phyloP scores from a whole-genome alignment of 345 rosid genomes.

The Rhizophora mangle region DNA sequence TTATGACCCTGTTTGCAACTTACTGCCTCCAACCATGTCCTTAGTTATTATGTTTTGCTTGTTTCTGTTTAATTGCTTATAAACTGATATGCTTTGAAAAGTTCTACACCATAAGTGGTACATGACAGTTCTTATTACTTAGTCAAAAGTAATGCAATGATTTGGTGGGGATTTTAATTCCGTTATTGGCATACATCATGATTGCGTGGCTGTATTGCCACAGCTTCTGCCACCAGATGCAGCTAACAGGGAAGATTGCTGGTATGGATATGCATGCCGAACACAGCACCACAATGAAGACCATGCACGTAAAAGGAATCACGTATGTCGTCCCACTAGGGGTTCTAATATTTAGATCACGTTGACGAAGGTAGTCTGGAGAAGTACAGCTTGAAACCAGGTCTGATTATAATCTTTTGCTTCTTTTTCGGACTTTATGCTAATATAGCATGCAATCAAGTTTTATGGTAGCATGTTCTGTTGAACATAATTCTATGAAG shows the following conservation, averaged over 20 bases:
- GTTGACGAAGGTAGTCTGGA: no score
- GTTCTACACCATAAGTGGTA: not conserved
- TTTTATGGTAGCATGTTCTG: no score
- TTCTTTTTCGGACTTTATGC: no score
- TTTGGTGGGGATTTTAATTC: not conserved
- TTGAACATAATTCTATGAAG: no score
- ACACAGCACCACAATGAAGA: conserved; percentile 88
- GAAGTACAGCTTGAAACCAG: no score
- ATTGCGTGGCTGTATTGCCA: not conserved
- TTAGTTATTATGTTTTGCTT: no score
- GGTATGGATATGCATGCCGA: conserved; percentile 85
- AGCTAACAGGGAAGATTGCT: conserved; percentile 63
- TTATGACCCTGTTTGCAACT: no score
- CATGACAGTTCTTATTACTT: not conserved
- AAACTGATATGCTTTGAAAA: no score
- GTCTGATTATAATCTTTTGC: no score
- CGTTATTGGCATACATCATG: not conserved
- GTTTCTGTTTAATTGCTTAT: no score
- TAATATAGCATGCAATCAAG: no score
- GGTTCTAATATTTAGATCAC: conserved; percentile 17
- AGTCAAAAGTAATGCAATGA: not conserved
- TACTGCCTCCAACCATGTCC: no score
- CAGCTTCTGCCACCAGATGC: conserved; percentile 61
- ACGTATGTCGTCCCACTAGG: conserved; percentile 84
- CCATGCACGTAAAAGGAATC: conserved; percentile 83